Percentiles rank a stretch among this genome's conserved stretches.
phyloP scores from a whole-genome alignment of 768 basidiomycete genomes.

The Serendipita sp. region DNA sequence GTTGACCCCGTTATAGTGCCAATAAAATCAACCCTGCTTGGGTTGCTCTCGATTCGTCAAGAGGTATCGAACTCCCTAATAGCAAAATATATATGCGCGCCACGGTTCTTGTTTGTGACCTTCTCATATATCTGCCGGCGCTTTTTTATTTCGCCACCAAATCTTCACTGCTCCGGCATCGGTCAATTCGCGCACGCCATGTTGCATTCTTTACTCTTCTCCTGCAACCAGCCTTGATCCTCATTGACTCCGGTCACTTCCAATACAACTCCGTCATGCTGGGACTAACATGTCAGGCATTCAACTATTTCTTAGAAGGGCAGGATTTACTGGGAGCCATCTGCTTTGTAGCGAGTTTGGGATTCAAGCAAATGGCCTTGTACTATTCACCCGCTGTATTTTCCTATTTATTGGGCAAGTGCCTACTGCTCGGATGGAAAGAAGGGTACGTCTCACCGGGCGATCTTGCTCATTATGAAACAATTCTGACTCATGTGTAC shows the following conservation, averaged over 20 bases:
- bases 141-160: constrained; percentile 44
- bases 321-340: constrained; percentile 61
- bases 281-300: constrained; percentile 51
- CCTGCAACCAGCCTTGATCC: constrained; percentile 65
- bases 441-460: constrained; percentile 39
- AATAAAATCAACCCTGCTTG: constrained; percentile 37
- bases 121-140: constrained; percentile 58
- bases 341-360: constrained; percentile 66
- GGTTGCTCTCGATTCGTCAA: constrained; percentile 53
- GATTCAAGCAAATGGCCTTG: constrained; percentile 92
- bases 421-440: constrained; percentile 55
- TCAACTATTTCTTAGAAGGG: constrained; percentile 52
- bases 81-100: constrained; percentile 68
- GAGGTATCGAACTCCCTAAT: constrained; percentile 49
- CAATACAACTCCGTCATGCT: constrained; percentile 95
- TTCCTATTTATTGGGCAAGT: constrained; percentile 77
- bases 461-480: background rate
- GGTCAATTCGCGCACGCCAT: constrained; percentile 67
- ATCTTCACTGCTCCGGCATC: constrained; percentile 38
- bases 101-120: constrained; percentile 53
- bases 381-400: constrained; percentile 92
- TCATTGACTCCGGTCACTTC: constrained; percentile 88
- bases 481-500: background rate
- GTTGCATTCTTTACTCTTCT: constrained; percentile 53
- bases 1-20: constrained; percentile 23